A percentile compares a stretch with the other conserved stretches of the same genome.
Conservation (phyloP, 2,329 filamentous ascomycete genomes). For the Colletotrichum chlorophyti region DNA sequence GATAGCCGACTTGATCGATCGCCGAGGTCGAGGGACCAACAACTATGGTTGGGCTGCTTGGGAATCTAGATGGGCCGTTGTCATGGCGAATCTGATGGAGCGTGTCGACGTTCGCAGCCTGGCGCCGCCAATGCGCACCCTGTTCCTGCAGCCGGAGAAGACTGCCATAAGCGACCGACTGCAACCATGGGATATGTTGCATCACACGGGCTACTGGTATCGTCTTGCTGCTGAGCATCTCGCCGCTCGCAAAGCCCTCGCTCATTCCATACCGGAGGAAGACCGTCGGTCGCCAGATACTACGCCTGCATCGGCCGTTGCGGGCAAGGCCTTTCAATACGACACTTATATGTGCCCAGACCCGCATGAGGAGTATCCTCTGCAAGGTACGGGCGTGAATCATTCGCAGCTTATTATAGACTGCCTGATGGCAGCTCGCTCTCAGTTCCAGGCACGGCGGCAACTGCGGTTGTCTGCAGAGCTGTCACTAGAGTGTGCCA, state of each 20-base stretch:
- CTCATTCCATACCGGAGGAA: conserved; percentile 64
- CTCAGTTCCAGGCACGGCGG: conserved; percentile 60
- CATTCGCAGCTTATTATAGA: conserved; percentile 63
- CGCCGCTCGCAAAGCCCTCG: conserved; percentile 58
- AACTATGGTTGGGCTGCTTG: conserved; percentile 96
- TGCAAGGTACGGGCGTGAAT: conserved; percentile 57
- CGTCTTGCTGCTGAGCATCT: conserved; percentile 65
- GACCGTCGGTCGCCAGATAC: conserved; percentile 59
- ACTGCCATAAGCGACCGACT: conserved; percentile 62
- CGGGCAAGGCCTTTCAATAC: conserved; percentile 62
- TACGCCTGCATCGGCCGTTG: conserved; percentile 52
- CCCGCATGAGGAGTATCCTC: conserved; percentile 65
- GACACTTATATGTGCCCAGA: conserved; percentile 73
- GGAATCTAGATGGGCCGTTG: conserved; percentile 76
- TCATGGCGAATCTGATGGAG: conserved; percentile 68
- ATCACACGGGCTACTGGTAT: conserved; percentile 74
- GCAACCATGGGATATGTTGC: conserved; percentile 68
- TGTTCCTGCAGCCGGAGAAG: conserved; percentile 67
- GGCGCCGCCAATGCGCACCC: conserved; percentile 46
- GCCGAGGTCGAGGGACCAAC: conserved; percentile 81
- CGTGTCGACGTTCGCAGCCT: conserved; percentile 59
- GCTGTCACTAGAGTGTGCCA: conserved; percentile 62
- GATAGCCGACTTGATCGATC: conserved; percentile 79
- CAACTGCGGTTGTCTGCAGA: conserved; percentile 63
- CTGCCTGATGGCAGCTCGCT: conserved; percentile 55